Evolutionary conservation across 1,139 yeast species (phyloP), one percentile per base, ranked within the genome.

Genomic region (Pichia sp.): DNA sequence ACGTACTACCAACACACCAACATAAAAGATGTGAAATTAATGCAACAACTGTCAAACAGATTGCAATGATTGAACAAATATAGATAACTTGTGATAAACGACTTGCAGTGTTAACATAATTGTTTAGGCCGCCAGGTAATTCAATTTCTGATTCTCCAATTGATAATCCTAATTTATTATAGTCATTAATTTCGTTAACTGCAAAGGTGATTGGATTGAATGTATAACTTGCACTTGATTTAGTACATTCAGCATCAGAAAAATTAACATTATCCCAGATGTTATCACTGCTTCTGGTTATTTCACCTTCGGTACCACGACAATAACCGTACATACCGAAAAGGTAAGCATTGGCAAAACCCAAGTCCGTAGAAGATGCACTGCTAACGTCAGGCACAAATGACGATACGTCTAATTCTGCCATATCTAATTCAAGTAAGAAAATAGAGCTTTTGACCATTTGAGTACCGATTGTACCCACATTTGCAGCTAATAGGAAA

Each of bases 241-340:
- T 54, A 7, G 80, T 74, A 67, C 90, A 85, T 68, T 73, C 77
- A 16, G 81, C 76, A 53, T 73, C 73, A 40, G 67, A 67, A 43
- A 74, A 66, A 50, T 71, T 62, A 23, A 68, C 61, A 50, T 45
- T 44, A 26, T 47, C 50, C 51, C 52, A 46, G 3, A 40, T 30
- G 12, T 45, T 36, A n/a, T 51, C 49, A 9, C 32, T 27, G 7
- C 40, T 20, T 15, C 39, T 35, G 27, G 61, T 59, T 15, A 39
- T 23, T 35, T 56, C 49, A 39, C 65, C 62, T 13, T 63, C 62
- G 40, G 63, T 49, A 24, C 90, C 92, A 56, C 74, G 69, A 65
- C 95, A 85, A 67, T 82, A 85, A 30, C 89, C 90, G 80, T 89
- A 84, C 61, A 75, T 72, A 42, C 88, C 80, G 39, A 83, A 68